Conservation (phyloP, 2,329 filamentous ascomycete species). For the Pseudocercospora musae region DNA sequence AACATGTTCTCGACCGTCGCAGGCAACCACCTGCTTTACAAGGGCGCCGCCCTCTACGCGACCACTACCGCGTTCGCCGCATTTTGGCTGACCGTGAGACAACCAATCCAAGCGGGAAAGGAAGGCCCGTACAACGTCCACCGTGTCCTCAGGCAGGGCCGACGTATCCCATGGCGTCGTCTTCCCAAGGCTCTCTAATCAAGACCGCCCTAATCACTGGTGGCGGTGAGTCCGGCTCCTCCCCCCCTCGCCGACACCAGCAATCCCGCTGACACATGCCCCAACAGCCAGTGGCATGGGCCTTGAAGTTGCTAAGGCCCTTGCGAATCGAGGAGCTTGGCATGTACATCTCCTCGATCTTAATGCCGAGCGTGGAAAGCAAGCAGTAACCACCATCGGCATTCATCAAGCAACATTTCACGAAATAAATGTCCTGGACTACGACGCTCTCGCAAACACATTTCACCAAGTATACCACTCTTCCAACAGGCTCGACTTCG, state of each 20-base stretch:
- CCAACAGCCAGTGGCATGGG: conserved; percentile 42
- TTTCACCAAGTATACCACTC: conserved; percentile 40
- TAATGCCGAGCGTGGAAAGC: conserved; percentile 25
- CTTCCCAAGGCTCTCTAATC: conserved; percentile 29
- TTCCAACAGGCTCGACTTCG: conserved; percentile 42
- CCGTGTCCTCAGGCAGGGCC: conserved; percentile 26
- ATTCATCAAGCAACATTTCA: conserved; percentile 39
- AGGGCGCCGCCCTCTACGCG: conserved; percentile 31
- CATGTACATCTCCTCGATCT: conserved; percentile 43
- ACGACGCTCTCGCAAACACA: conserved; percentile 33
- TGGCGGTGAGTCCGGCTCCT: conserved; percentile 16
- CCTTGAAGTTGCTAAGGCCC: conserved; percentile 41
- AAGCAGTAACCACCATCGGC: conserved; percentile 18
- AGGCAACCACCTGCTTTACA: conserved; percentile 28
- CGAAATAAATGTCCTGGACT: conserved; percentile 40
- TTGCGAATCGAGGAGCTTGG: conserved; percentile 39
- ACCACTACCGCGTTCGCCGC: conserved; percentile 32
- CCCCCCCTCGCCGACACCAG: not conserved
- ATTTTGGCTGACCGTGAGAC: conserved; percentile 29
- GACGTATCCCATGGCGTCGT: conserved; percentile 33
- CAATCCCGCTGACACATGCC: not conserved
- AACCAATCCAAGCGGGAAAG: conserved; percentile 33
- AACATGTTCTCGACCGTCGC: conserved; percentile 26
- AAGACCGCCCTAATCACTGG: conserved; percentile 12
- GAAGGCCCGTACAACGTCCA: conserved; percentile 35